Evolutionary conservation across 331 rosid genomes (phyloP).

Genomic region (Malus hybrid): DNA sequence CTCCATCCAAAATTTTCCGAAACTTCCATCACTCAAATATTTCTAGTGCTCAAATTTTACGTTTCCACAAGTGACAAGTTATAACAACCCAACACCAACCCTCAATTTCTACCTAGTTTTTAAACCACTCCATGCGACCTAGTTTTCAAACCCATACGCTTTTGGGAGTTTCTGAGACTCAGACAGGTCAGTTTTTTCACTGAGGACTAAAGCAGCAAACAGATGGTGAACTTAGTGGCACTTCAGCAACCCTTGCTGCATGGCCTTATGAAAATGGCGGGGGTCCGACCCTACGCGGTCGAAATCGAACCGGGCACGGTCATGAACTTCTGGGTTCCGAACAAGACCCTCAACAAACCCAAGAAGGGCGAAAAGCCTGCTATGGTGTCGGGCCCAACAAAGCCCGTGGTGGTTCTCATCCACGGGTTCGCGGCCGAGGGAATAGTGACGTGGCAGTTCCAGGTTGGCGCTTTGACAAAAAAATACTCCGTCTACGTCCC

Average conservation of each 20-base stretch:
- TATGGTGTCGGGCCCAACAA: constrained; percentile 39
- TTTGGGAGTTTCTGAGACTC: neutral
- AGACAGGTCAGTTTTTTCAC: neutral
- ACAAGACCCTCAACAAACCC: constrained; percentile 44
- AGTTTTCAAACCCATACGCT: neutral
- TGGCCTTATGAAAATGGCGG: constrained; percentile 84
- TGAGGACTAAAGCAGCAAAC: neutral
- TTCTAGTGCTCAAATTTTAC: neutral
- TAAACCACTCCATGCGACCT: neutral
- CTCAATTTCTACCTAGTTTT: neutral
- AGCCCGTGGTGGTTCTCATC: constrained; percentile 59
- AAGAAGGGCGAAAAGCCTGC: constrained; percentile 39
- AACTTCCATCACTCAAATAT: too few relatives aligned
- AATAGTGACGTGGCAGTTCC: constrained; percentile 90
- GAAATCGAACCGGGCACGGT: constrained; percentile 70
- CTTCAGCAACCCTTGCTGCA: constrained; percentile 58
- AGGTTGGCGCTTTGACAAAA: constrained; percentile 59
- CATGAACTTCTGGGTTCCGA: constrained; percentile 81
- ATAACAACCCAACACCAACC: constrained; percentile 48
- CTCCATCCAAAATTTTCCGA: too few relatives aligned
- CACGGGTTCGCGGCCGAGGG: constrained; percentile 90
- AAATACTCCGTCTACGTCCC: constrained; percentile 77
- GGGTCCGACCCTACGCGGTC: constrained; percentile 53
- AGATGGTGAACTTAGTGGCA: constrained; percentile 78
- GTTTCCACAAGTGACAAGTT: neutral